Evolutionary conservation across 225 moss, liverwort and hornwort genomes (phyloP), one percentile per base, ranked within the genome.

Genomic region (Sphagnum tenellum): DNA sequence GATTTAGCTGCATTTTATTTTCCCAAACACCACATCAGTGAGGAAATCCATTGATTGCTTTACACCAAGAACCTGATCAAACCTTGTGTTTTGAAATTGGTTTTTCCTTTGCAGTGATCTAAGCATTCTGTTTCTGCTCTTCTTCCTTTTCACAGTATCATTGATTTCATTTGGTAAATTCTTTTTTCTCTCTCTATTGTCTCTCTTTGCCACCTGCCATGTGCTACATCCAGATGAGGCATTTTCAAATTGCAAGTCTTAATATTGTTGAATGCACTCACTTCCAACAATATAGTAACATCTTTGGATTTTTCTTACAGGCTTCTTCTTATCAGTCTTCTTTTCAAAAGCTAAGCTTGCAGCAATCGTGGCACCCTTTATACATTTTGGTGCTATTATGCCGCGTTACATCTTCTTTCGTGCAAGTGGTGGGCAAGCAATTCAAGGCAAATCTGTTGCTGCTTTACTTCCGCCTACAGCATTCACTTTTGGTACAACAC

Each of bases 361-460:
- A 57, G 95, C 95, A 10, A 86, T 95, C 64, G 89, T 92, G 12
- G 92, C 95, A 65, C 95, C 95, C 9, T 92, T 92, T 73, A 87
- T 89, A 75, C 95, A 92, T 73, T 95, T 95, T 68, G 88, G 86
- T 55, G 82, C 95, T 47, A 85, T 95, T 46, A 92, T 95, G 92
- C 95, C 95, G 9, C 92, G 95, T 55, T 95, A 95, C 67, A 86
- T 95, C 52, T 95, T 95, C 78, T 95, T 95, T 67, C 92, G 95
- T 48, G 82, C 95, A 5, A 86, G 82, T 73, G 81, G 88, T 69
- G 88, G 84, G 13, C 95, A 95, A 78, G 91, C 92, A 50, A 76
- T 95, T 69, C 68, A 72, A 47, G 89, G 95, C 60, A 95, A 95
- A 69, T 83, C 92, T 3, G 70, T 79, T 57, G 84, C 89, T 70